Evolutionary conservation across 2,329 filamentous ascomycete genomes (phyloP), one percentile per base, ranked within the genome.

Genomic region (Alternaria infectoria): DNA sequence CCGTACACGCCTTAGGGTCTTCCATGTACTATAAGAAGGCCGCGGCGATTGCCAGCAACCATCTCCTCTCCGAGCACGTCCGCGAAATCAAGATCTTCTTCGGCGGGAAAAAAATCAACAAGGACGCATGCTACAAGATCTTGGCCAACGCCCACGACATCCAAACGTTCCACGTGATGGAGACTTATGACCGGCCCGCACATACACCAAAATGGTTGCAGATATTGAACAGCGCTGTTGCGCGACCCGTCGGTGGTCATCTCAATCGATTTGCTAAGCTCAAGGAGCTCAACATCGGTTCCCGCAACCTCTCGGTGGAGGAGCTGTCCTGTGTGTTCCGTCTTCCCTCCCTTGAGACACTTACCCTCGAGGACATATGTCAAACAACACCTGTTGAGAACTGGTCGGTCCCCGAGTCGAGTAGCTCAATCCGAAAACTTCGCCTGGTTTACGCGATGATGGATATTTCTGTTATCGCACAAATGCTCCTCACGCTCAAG

Each of bases 401-500:
- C 10, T 67, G 67, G 64, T 15, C 23, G 3, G 47, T 62, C 15
- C 50, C 57, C 15, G 15, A 49, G 17, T 59, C 51, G 12, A 60
- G 49, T 17, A 64, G 51, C 46, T 23, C 44, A 4, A 49, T 69
- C 7, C 19, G 52, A 17, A 4, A 28, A 8, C 32, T 69, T 5
- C 0, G 4, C 11, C 17, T 67, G 1, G 10, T 11, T 3, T 2
- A 21, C 3, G 40, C 23, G 8, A 65, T 65, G 32, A 43, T 67
- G 6, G 57, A 61, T 8, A 58, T 61, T 19, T 13, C 45, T 6
- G 64, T 57, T 4, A 6, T 66, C 6, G 30, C 47, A 4, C 40
- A 64, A 25, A 47, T 66, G 8, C 6, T 68, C 3, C 40, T 28
- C 17, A 52, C 64, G 3, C 46, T 63, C 9, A 64, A 59, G n/a